phyloP scores from a whole-genome alignment of 768 basidiomycete genomes.

The Paxillus ammoniavirescens region DNA sequence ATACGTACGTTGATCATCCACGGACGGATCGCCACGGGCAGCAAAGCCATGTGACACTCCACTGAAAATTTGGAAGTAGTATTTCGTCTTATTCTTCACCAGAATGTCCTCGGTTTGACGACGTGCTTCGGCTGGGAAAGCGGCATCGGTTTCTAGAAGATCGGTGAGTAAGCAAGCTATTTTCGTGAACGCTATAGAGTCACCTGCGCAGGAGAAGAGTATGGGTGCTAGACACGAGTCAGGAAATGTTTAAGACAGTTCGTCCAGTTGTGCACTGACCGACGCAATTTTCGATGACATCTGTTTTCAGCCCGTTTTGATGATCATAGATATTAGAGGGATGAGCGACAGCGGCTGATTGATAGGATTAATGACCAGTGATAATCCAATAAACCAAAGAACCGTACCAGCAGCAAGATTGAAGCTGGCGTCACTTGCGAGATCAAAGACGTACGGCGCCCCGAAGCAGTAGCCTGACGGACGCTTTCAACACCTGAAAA shows the following conservation, averaged over 20 bases:
- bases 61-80: constrained; percentile 59
- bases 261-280: constrained; percentile 34
- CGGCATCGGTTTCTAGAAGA: constrained; percentile 47
- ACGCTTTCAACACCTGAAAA: neutral
- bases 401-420: constrained; percentile 44
- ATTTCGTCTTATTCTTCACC: constrained; percentile 46
- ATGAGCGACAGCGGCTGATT: constrained; percentile 53
- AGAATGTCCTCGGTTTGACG: constrained; percentile 57
- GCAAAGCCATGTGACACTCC: constrained; percentile 39
- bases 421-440: constrained; percentile 40
- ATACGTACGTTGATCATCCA: constrained; percentile 22
- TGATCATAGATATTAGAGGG: constrained; percentile 34
- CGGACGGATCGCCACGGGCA: constrained; percentile 28
- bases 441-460: constrained; percentile 48
- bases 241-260: neutral
- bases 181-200: neutral
- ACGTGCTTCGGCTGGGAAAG: constrained; percentile 53
- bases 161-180: neutral
- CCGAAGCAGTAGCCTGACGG: constrained; percentile 57
- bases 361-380: neutral
- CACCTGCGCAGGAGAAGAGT: constrained; percentile 55
- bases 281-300: constrained; percentile 46
- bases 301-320: constrained; percentile 38
- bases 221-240: constrained; percentile 43
- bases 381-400: neutral